Conservation (phyloP, 768 basidiomycete species). For the Auriscalpium microsporum region DNA sequence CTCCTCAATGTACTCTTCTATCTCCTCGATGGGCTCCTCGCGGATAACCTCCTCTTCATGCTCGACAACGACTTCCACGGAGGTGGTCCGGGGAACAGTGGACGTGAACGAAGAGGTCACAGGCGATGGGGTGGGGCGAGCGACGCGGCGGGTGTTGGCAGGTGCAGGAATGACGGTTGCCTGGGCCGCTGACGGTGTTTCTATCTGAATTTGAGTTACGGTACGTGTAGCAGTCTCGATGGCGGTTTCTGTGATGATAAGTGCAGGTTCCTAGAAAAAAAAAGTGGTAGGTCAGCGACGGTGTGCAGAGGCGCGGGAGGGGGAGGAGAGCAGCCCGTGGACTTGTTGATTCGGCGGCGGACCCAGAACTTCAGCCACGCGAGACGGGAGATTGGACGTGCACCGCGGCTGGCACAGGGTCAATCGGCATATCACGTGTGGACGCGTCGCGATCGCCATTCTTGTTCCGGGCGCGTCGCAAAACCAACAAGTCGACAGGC, state of each 20-base stretch:
- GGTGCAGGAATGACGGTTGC: conserved; percentile 63
- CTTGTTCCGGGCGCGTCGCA: conserved; percentile 20
- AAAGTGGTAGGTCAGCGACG: conserved; percentile 12
- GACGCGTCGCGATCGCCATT: conserved; percentile 14
- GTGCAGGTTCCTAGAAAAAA: conserved; percentile 33
- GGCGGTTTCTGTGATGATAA: conserved; percentile 48
- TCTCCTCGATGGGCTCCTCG: conserved; percentile 25
- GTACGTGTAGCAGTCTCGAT: conserved; percentile 46
- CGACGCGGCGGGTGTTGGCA: conserved; percentile 69
- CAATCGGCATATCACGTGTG: conserved; percentile 13
- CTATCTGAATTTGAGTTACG: conserved; percentile 33
- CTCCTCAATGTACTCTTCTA: conserved; percentile 37
- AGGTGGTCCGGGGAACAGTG: conserved; percentile 64
- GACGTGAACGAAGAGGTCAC: conserved; percentile 47
- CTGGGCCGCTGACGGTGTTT: conserved; percentile 23
- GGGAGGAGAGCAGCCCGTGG: conserved; percentile 17
- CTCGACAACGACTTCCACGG: conserved; percentile 52
- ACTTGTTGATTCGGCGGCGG: conserved; percentile 3
- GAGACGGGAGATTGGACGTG: conserved; percentile 24
- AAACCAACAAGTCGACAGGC: conserved; percentile 15
- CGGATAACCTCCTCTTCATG: conserved; percentile 37
- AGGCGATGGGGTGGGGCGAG: conserved; percentile 62
- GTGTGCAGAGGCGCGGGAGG: conserved; percentile 8
- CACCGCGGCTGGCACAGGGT: conserved; percentile 16
- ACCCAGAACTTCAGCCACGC: background rate